Percentiles rank a stretch among this genome's conserved stretches.
Conservation (phyloP, 352 stramenopile genomes). For the Halophytophthora polymorphica region DNA sequence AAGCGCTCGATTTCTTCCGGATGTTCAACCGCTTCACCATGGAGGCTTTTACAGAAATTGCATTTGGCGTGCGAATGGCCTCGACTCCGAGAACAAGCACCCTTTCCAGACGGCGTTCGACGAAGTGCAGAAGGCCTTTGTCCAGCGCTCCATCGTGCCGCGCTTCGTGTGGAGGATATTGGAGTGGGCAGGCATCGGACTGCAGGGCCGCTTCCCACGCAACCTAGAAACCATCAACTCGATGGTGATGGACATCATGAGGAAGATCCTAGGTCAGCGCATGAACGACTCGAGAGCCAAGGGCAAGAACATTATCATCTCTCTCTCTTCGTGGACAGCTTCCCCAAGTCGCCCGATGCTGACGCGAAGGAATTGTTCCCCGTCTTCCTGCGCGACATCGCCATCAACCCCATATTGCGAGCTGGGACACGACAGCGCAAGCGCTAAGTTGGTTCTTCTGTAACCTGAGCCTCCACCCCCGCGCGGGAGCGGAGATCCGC, state of each 20-base stretch:
- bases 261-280: constrained; percentile 23
- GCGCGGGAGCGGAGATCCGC: constrained; percentile 43
- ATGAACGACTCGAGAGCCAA: background rate
- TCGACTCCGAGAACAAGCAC: constrained; percentile 38
- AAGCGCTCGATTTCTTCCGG: constrained; percentile 33
- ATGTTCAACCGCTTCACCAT: constrained; percentile 49
- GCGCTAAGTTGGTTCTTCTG: constrained; percentile 77
- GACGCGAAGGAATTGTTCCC: constrained; percentile 29
- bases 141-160: constrained; percentile 29
- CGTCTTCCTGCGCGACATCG: constrained; percentile 61
- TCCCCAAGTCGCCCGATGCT: constrained; percentile 9
- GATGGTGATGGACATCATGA: constrained; percentile 44
- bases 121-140: constrained; percentile 24
- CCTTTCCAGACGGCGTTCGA: constrained; percentile 56
- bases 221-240: constrained; percentile 46
- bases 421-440: constrained; percentile 72
- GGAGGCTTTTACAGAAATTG: constrained; percentile 52
- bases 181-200: constrained; percentile 27
- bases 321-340: constrained; percentile 43
- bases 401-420: constrained; percentile 84
- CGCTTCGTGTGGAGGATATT: constrained; percentile 48
- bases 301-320: constrained; percentile 39
- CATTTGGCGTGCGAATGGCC: constrained; percentile 46
- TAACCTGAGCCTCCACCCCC: constrained; percentile 43
- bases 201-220: constrained; percentile 30